phyloP scores from a whole-genome alignment of 208 protist species.

The Acanthamoeba rhysodes region DNA sequence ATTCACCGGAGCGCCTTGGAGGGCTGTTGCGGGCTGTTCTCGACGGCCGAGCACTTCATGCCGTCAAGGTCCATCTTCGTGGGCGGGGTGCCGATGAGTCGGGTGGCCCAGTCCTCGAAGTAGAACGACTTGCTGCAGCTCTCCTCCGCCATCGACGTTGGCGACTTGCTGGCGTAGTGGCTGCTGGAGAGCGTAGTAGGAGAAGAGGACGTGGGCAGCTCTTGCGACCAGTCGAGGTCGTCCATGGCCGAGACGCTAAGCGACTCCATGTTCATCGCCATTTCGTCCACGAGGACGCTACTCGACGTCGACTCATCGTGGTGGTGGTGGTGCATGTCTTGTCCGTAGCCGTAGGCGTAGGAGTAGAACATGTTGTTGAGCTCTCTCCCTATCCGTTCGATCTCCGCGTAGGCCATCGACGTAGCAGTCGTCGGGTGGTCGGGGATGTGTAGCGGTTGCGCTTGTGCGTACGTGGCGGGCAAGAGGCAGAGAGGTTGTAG shows the following conservation, averaged over 20 bases:
- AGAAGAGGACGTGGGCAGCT: background rate
- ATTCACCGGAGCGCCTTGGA: conserved; percentile 10
- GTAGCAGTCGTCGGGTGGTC: background rate
- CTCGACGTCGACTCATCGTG: background rate
- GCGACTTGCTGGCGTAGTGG: background rate
- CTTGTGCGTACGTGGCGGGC: background rate
- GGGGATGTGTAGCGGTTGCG: background rate
- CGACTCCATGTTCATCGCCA: background rate
- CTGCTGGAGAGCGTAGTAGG: background rate
- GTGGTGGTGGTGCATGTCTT: background rate
- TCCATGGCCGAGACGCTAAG: background rate
- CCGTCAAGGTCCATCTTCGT: background rate
- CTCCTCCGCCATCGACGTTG: background rate
- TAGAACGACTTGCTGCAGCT: background rate
- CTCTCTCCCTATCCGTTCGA: background rate
- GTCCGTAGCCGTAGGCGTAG: background rate
- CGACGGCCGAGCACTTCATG: conserved; percentile 59
- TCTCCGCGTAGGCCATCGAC: background rate
- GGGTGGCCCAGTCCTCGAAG: conserved; percentile 36
- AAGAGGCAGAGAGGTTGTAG: background rate
- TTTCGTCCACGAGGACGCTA: background rate
- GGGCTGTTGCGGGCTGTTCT: background rate
- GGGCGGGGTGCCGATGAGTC: background rate
- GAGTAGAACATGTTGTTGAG: conserved; percentile 6
- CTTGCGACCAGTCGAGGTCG: background rate